phyloP scores from a whole-genome alignment of 257 asterid species.

The Lantana camara region DNA sequence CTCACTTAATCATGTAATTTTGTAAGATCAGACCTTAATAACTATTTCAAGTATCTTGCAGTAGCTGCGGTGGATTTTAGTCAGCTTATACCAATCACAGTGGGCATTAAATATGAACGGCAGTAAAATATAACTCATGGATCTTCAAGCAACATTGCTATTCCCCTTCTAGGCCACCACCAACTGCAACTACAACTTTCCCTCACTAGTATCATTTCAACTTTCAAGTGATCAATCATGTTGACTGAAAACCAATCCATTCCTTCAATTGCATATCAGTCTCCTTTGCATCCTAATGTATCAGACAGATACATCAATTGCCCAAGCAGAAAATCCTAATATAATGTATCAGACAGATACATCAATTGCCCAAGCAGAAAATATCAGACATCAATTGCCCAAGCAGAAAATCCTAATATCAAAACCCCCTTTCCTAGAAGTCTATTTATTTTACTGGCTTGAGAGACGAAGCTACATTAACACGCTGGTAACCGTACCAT shows the following conservation, averaged over 20 bases:
- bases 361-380: not conserved
- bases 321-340: not conserved
- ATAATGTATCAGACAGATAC: too few species aligned
- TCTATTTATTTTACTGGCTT: not conserved
- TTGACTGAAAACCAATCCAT: not conserved
- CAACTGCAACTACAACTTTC: conserved; percentile 11
- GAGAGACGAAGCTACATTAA: not conserved
- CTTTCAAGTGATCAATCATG: conserved; percentile 14
- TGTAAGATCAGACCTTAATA: too few species aligned
- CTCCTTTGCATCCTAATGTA: not conserved
- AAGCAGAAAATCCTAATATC: not conserved
- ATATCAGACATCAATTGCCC: too few species aligned
- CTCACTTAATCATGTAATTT: not conserved
- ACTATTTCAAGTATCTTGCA: not conserved
- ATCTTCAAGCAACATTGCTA: not conserved
- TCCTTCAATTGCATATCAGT: not conserved
- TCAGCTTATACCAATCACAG: not conserved
- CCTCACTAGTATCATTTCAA: conserved; percentile 7
- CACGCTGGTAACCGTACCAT: not conserved
- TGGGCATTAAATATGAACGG: not conserved
- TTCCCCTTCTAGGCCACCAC: not conserved
- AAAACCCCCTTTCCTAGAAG: not conserved
- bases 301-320: not conserved
- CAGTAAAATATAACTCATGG: not conserved
- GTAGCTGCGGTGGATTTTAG: not conserved